These are phyloP conservation scores for Suhomyces prunicola DNA, from an alignment of 805 yeast species.

Conservation along the genomic window DNA sequence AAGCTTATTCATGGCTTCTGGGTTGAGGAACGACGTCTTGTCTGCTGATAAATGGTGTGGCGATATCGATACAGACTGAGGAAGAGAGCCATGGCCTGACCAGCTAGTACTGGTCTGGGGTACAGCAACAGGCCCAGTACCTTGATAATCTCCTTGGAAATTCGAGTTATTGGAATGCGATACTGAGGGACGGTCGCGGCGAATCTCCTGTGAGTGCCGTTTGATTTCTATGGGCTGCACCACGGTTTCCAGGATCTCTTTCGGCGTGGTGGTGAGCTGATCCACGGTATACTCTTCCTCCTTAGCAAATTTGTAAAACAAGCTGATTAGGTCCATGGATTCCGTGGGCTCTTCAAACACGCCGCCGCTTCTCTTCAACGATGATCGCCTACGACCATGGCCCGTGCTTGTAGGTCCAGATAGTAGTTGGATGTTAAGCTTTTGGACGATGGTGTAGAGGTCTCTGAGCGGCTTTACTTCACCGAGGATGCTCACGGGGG, in stretches of 20 bases:
- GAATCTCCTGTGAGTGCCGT: conserved; percentile 2
- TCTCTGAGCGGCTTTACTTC: conserved; percentile 34
- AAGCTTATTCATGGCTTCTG: conserved; percentile 8
- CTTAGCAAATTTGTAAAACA: conserved; percentile 40
- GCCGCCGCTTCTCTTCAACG: conserved; percentile 17
- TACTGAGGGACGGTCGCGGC: not conserved
- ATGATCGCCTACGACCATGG: conserved; percentile 18
- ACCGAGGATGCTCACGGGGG: conserved; percentile 20
- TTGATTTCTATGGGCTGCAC: conserved; percentile 12
- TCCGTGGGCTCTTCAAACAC: conserved; percentile 6
- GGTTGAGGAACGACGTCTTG: conserved; percentile 5
- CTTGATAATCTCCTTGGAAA: not conserved
- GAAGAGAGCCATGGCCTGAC: not conserved
- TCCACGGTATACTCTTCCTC: conserved; percentile 22
- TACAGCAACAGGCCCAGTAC: not conserved
- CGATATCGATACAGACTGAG: not conserved
- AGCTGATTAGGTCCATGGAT: conserved; percentile 30
- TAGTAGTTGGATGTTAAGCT: conserved; percentile 10
- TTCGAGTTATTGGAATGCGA: not conserved
- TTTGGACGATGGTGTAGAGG: conserved; percentile 25
- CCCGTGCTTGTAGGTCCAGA: conserved; percentile 1
- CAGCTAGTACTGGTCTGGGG: not conserved
- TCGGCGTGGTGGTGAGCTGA: not conserved
- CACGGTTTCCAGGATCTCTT: not conserved
- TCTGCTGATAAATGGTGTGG: not conserved